Evolutionary conservation across 2,329 filamentous ascomycete genomes (phyloP).

Genomic region (Apiospora sp.): DNA sequence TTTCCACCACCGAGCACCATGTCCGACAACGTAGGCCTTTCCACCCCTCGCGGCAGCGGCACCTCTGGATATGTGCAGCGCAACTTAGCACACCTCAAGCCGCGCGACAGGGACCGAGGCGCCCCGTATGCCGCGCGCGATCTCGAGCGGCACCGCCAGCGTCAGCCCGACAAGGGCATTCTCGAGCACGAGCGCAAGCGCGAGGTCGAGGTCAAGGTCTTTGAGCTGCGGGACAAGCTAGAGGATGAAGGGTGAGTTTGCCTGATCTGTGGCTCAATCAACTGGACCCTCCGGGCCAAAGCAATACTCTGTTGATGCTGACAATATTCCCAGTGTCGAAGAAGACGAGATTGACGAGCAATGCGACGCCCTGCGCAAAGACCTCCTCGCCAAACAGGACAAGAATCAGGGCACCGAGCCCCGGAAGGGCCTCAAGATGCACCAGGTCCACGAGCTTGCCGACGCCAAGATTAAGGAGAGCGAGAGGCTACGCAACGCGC

Average conservation of each 20-base stretch:
- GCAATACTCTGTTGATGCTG: slow-evolving; percentile 9
- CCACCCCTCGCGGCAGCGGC: slow-evolving; percentile 91
- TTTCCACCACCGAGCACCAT: slow-evolving; percentile 55
- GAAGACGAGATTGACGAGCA: slow-evolving; percentile 90
- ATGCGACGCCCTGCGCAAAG: slow-evolving; percentile 71
- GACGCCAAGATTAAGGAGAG: slow-evolving; percentile 97
- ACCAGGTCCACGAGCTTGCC: slow-evolving; percentile 96
- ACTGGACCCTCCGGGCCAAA: not conserved
- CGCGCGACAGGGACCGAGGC: slow-evolving; percentile 79
- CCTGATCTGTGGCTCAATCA: not conserved
- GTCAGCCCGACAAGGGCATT: slow-evolving; percentile 90
- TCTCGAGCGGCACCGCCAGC: slow-evolving; percentile 71
- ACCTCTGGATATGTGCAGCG: slow-evolving; percentile 98
- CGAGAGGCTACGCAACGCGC: slow-evolving; percentile 82
- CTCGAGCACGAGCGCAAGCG: slow-evolving; percentile 93
- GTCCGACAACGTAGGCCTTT: slow-evolving; percentile 97
- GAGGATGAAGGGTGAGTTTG: slow-evolving; percentile 81
- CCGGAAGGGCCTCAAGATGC: slow-evolving; percentile 76
- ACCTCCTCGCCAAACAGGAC: slow-evolving; percentile 62
- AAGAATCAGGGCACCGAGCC: slow-evolving; percentile 46
- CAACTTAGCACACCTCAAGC: slow-evolving; percentile 87
- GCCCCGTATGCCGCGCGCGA: slow-evolving; percentile 78
- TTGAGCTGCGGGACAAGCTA: slow-evolving; percentile 88
- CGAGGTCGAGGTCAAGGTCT: slow-evolving; percentile 90
- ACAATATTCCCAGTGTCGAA: slow-evolving; percentile 63